Percentiles rank a stretch among this genome's conserved stretches.
These are phyloP conservation scores for Fusarium annulatum DNA, from an alignment of 2,329 filamentous ascomycete species.

Conservation along the genomic window DNA sequence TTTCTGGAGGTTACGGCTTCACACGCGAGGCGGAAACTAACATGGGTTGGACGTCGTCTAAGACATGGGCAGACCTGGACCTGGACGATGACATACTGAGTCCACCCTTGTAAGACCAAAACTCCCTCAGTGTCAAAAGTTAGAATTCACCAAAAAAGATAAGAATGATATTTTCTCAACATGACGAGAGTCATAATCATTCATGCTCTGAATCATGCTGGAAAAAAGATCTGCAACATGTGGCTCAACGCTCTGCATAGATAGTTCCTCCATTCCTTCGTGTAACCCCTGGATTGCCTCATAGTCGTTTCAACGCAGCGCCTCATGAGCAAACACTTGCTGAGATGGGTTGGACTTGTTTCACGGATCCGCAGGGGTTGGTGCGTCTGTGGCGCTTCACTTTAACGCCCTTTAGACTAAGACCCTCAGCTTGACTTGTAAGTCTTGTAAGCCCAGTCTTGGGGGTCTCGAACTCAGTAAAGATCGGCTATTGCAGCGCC, in stretches of 20 bases:
- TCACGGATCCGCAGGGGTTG: conserved; percentile 8
- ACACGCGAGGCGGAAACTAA: background rate
- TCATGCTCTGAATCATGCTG: conserved; percentile 13
- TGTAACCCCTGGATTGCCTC: conserved; percentile 2
- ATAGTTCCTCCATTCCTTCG: conserved; percentile 18
- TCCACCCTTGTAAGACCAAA: background rate
- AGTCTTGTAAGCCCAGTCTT: background rate
- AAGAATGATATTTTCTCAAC: background rate
- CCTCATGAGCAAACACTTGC: background rate
- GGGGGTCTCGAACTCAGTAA: conserved; percentile 25
- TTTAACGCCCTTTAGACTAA: conserved; percentile 27
- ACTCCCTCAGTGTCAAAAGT: background rate
- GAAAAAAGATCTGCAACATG: conserved; percentile 7
- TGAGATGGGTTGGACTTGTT: background rate
- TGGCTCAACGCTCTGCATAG: conserved; percentile 32
- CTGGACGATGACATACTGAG: background rate
- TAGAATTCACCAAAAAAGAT: background rate
- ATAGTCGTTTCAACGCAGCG: conserved; percentile 24
- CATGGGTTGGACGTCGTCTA: background rate
- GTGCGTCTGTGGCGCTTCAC: conserved; percentile 25
- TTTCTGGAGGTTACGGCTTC: background rate
- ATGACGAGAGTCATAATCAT: conserved; percentile 4
- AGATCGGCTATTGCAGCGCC: conserved; percentile 28
- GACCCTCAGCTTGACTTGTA: background rate
- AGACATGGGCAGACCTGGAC: background rate